Evolutionary conservation across 805 yeast species (phyloP).

Genomic region (Saturnispora galanensis): DNA sequence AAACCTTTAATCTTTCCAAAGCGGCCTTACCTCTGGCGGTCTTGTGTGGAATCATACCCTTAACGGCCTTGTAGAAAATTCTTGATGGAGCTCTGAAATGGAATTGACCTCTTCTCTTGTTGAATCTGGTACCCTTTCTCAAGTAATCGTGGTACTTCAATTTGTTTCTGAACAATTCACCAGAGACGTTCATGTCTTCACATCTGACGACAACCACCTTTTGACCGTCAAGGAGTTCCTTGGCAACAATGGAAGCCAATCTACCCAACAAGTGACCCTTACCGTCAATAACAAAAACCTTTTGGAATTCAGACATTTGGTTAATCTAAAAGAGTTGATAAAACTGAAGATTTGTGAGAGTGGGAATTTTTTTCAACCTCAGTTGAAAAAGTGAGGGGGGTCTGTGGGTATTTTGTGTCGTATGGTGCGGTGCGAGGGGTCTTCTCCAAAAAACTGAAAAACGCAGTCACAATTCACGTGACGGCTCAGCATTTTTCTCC

Average conservation of each 20-base stretch:
- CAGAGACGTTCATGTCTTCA: conserved; percentile 97
- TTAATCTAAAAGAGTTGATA: conserved; percentile 6
- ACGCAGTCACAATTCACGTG: conserved; percentile 5
- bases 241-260: conserved; percentile 97
- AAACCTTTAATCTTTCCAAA: conserved; percentile 97
- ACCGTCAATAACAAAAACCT: conserved; percentile 98
- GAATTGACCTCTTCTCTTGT: conserved; percentile 99
- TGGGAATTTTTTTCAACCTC: too few relatives aligned
- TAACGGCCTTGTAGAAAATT: conserved; percentile 98
- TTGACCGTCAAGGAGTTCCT: conserved; percentile 97
- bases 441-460: neutral
- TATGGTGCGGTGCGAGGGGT: conserved; percentile 4
- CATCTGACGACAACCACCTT: conserved; percentile 95
- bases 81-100: conserved; percentile 99
- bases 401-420: too few relatives aligned
- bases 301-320: conserved; percentile 79
- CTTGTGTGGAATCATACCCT: conserved; percentile 99
- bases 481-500: neutral
- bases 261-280: conserved; percentile 99
- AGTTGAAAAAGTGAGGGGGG: too few relatives aligned
- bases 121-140: conserved; percentile 98
- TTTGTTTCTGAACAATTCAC: conserved; percentile 99
- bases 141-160: conserved; percentile 99
- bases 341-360: neutral
- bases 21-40: conserved; percentile 99